Percentiles rank a stretch among this genome's conserved stretches.
Conservation (phyloP, 192 early-diverging fungal genomes). For the Mortierella antarctica region DNA sequence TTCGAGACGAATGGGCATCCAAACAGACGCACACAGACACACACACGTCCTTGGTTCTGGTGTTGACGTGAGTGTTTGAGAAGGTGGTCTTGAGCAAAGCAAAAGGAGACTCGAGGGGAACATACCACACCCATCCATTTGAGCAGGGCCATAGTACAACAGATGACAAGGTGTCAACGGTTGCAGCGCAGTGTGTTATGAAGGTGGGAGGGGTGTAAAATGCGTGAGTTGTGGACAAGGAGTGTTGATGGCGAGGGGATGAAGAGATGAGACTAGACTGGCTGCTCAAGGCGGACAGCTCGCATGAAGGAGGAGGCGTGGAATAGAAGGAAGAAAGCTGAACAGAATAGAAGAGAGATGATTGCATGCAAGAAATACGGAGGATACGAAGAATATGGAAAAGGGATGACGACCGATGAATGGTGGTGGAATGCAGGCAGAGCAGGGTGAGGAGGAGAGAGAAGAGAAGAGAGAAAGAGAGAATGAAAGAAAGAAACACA, state of each 20-base stretch:
- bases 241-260: neutral
- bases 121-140: constrained; percentile 67
- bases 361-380: neutral
- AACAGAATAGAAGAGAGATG: neutral
- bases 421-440: neutral
- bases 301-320: too few relatives aligned
- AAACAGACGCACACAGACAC: too few relatives aligned
- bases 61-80: too few relatives aligned
- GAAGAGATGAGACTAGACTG: neutral
- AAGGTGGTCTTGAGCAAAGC: neutral
- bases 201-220: too few relatives aligned
- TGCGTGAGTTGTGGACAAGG: neutral
- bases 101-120: neutral
- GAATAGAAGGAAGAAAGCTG: neutral
- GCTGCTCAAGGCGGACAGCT: neutral
- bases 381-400: neutral
- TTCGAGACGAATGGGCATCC: too few relatives aligned
- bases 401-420: neutral
- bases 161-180: too few relatives aligned
- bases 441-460: neutral
- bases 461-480: constrained; percentile 7
- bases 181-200: too few relatives aligned
- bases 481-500: constrained; percentile 2
- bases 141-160: constrained; percentile 55
- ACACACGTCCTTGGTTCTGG: too few relatives aligned